phyloP scores from a whole-genome alignment of 805 yeast genomes.

The Cyberlindnera amylophila region DNA sequence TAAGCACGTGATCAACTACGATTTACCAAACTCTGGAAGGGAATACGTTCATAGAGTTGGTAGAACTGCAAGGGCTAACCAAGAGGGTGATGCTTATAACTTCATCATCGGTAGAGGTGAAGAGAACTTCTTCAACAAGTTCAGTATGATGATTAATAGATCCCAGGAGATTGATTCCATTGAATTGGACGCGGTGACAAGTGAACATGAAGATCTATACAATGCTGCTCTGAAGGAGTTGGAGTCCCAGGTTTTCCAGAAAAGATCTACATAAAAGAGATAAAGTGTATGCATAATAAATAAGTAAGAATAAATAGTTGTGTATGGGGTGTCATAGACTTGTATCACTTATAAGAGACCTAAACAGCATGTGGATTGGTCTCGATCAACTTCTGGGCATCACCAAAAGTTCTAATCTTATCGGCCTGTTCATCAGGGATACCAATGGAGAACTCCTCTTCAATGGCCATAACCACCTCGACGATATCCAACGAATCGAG shows the following conservation, averaged over 20 bases:
- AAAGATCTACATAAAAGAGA: constrained; percentile 1
- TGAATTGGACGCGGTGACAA: constrained; percentile 21
- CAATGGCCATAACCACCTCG: constrained; percentile 70
- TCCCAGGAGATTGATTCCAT: constrained; percentile 36
- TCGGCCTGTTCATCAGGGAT: constrained; percentile 84
- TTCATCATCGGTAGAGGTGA: constrained; percentile 79
- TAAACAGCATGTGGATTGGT: constrained; percentile 24
- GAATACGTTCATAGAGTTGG: constrained; percentile 97
- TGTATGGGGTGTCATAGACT: background rate
- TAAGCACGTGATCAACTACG: constrained; percentile 81
- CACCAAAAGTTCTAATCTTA: constrained; percentile 80
- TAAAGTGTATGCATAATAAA: constrained; percentile 9
- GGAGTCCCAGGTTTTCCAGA: constrained; percentile 37
- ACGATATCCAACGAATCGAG: constrained; percentile 70
- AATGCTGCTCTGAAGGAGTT: constrained; percentile 40
- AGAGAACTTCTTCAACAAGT: constrained; percentile 54
- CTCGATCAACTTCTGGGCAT: constrained; percentile 73
- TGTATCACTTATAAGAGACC: no score
- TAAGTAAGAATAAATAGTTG: constrained; percentile 14
- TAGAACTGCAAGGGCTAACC: constrained; percentile 93
- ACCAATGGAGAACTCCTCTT: constrained; percentile 60
- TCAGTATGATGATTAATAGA: constrained; percentile 51
- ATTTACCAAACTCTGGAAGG: constrained; percentile 79
- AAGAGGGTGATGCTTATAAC: constrained; percentile 69
- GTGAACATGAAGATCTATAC: constrained; percentile 35